Conservation (phyloP, 1,139 yeast genomes). For the Zygosaccharomyces pseudobailii region DNA sequence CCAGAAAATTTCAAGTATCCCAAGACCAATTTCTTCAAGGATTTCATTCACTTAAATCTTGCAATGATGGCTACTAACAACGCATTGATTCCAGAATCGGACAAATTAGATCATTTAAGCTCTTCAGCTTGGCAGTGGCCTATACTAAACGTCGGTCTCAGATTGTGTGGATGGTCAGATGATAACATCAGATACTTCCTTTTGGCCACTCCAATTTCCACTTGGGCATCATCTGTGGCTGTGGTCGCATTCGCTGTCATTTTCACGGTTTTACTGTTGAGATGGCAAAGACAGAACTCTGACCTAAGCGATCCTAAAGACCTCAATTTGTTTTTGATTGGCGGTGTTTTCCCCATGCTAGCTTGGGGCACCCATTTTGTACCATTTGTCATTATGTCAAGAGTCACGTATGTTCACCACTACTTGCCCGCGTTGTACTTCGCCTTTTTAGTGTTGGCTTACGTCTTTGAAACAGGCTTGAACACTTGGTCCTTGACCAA, state of each 20-base stretch:
- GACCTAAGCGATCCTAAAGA: slow-evolving; percentile 49
- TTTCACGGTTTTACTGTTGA: slow-evolving; percentile 55
- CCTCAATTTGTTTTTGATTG: slow-evolving; percentile 53
- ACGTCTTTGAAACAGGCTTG: slow-evolving; percentile 64
- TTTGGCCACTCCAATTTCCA: slow-evolving; percentile 89
- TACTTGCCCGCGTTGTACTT: slow-evolving; percentile 95
- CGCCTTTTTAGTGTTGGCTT: slow-evolving; percentile 79
- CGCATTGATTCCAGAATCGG: slow-evolving; percentile 88
- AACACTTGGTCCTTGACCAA: slow-evolving; percentile 35
- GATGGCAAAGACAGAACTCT: slow-evolving; percentile 90
- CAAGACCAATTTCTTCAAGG: slow-evolving; percentile 76
- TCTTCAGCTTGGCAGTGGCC: slow-evolving; percentile 99
- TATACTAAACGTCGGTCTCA: slow-evolving; percentile 79
- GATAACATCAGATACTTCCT: slow-evolving; percentile 77
- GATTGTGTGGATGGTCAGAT: slow-evolving; percentile 93
- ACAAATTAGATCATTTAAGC: slow-evolving; percentile 87
- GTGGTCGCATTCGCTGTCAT: slow-evolving; percentile 57
- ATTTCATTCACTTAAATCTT: slow-evolving; percentile 85
- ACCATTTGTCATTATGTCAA: slow-evolving; percentile 91
- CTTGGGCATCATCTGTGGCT: slow-evolving; percentile 84
- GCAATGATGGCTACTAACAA: slow-evolving; percentile 99
- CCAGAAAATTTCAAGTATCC: slow-evolving; percentile 73
- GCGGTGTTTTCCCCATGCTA: slow-evolving; percentile 83
- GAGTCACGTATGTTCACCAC: slow-evolving; percentile 97
- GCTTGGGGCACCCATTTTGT: slow-evolving; percentile 94